Evolutionary conservation across 768 basidiomycete genomes (phyloP).

Genomic region (Lactarius indigo): DNA sequence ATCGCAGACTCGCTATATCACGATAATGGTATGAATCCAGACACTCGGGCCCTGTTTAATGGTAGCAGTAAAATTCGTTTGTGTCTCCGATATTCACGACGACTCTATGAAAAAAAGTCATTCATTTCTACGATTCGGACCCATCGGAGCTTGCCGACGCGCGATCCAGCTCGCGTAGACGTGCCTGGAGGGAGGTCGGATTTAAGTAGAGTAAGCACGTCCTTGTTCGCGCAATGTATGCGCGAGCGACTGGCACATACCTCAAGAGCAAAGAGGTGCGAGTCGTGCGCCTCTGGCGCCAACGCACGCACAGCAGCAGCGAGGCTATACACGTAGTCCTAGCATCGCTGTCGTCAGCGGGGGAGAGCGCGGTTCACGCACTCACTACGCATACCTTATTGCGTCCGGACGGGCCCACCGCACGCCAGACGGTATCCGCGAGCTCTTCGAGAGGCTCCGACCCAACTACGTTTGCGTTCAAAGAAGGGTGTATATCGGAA

Average conservation of each 20-base stretch:
- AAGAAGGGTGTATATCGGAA: background rate
- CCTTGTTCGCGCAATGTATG: no score
- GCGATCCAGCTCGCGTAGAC: conserved; percentile 20
- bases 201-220: background rate
- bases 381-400: conserved; percentile 62
- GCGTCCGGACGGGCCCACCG: conserved; percentile 81
- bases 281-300: conserved; percentile 69
- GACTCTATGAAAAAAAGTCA: background rate
- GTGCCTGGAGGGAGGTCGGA: background rate
- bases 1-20: background rate
- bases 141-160: background rate
- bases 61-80: background rate
- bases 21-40: background rate
- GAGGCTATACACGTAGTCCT: conserved; percentile 88
- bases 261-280: conserved; percentile 75
- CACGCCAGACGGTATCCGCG: conserved; percentile 65
- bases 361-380: background rate
- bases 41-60: background rate
- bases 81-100: background rate
- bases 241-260: conserved; percentile 35
- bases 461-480: conserved; percentile 53
- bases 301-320: conserved; percentile 69
- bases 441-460: conserved; percentile 72
- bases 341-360: background rate
- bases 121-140: background rate